Evolutionary conservation across 2,329 filamentous ascomycete genomes (phyloP).

Genomic region (Tolypocladium inflatum): DNA sequence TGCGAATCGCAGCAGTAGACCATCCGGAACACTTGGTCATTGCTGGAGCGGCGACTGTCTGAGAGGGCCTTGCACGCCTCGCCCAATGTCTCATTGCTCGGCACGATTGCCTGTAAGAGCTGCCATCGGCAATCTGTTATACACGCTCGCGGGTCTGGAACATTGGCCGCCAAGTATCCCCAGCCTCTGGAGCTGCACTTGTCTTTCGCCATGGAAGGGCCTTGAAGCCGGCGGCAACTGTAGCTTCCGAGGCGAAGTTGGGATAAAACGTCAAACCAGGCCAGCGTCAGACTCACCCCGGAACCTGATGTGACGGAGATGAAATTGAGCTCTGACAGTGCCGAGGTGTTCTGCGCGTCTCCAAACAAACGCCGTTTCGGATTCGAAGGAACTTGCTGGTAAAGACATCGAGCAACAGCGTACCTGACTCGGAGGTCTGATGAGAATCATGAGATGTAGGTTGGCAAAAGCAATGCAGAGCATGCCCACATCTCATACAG

Average conservation of each 20-base stretch:
- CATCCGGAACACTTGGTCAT: conserved; percentile 25
- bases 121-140: conserved; percentile 21
- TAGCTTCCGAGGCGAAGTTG: not conserved
- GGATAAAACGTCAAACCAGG: not conserved
- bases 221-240: not conserved
- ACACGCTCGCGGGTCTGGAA: conserved; percentile 22
- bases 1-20: conserved; percentile 44
- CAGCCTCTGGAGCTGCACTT: conserved; percentile 15
- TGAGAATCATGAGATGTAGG: not conserved
- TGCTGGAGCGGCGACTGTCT: conserved; percentile 12
- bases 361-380: not conserved
- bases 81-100: conserved; percentile 18
- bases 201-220: not conserved
- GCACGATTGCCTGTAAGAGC: conserved; percentile 19
- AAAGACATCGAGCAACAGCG: not conserved
- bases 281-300: not conserved
- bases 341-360: not conserved
- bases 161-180: conserved; percentile 18
- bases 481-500: not conserved
- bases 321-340: not conserved
- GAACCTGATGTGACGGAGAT: not conserved
- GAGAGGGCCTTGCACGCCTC: conserved; percentile 21
- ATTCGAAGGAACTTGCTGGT: not conserved
- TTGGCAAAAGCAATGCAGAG: not conserved
- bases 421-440: not conserved